phyloP scores from a whole-genome alignment of 371 early-diverging fungal species.

The Apophysomyces sp. region DNA sequence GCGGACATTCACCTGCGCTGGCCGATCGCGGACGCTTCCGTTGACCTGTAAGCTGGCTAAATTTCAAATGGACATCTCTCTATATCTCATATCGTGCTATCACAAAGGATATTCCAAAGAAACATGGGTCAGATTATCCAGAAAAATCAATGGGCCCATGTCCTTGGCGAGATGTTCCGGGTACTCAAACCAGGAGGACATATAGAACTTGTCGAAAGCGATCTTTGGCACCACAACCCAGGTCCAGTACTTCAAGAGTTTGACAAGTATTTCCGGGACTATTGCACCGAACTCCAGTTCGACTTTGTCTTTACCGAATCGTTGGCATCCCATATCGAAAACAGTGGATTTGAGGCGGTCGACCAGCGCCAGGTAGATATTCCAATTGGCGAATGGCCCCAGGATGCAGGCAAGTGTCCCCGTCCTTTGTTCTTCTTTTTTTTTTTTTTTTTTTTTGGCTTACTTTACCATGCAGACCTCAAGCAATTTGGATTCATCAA shows the following conservation, averaged over 20 bases:
- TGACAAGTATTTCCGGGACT: conserved; percentile 36
- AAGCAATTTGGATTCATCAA: conserved; percentile 56
- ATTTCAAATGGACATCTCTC: no score
- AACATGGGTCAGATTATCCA: conserved; percentile 35
- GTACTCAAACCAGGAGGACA: conserved; percentile 43
- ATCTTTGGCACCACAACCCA: conserved; percentile 46
- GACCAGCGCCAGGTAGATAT: conserved; percentile 36
- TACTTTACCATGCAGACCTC: conserved; percentile 23
- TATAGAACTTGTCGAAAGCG: conserved; percentile 44
- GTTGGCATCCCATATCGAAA: conserved; percentile 17
- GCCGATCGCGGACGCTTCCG: conserved; percentile 35
- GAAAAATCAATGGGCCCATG: conserved; percentile 35
- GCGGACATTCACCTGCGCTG: conserved; percentile 37
- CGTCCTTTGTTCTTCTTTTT: not conserved
- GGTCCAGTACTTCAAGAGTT: conserved; percentile 48
- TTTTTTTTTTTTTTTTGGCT: not conserved
- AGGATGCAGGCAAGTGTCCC: conserved; percentile 36
- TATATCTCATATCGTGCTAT: not conserved
- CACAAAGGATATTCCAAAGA: conserved; percentile 40
- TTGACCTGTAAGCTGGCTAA: conserved; percentile 52
- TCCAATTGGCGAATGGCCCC: conserved; percentile 52
- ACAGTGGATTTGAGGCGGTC: conserved; percentile 19
- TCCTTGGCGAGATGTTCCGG: conserved; percentile 37
- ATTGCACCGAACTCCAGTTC: conserved; percentile 28
- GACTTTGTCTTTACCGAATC: conserved; percentile 35